Evolutionary conservation across 1,139 yeast species (phyloP).

Genomic region (Debaryomycetaceae sp.): DNA sequence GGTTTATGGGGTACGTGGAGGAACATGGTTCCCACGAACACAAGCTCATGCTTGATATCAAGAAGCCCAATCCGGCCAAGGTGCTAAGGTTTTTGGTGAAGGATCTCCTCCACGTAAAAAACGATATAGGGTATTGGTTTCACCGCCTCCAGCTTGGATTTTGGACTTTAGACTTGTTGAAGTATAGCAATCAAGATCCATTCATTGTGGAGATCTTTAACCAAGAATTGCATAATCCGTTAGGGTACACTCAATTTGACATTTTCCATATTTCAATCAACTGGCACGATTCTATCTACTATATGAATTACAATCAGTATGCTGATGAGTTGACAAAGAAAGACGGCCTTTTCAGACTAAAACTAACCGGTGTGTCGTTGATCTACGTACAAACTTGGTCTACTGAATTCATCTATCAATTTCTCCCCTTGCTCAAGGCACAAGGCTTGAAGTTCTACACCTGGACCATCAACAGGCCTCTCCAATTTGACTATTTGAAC

Average conservation of each 20-base stretch:
- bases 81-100: constrained; percentile 53
- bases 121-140: constrained; percentile 64
- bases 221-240: constrained; percentile 10
- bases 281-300: constrained; percentile 35
- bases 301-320: constrained; percentile 36
- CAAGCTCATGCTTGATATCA: constrained; percentile 78
- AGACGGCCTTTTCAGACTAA: constrained; percentile 18
- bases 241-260: constrained; percentile 29
- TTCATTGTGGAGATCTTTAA: constrained; percentile 28
- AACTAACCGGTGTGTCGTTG: constrained; percentile 37
- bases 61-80: constrained; percentile 61
- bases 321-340: constrained; percentile 23
- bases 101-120: constrained; percentile 44
- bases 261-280: constrained; percentile 34
- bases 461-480: constrained; percentile 75
- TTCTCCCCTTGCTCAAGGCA: constrained; percentile 35
- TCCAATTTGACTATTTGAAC: constrained; percentile 45
- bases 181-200: constrained; percentile 43
- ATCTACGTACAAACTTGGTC: constrained; percentile 42
- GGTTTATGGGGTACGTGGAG: constrained; percentile 48
- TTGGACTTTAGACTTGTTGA: constrained; percentile 71
- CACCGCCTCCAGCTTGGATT: constrained; percentile 70
- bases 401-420: constrained; percentile 29
- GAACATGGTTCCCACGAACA: constrained; percentile 15
- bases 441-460: constrained; percentile 57